Evolutionary conservation across 345 rosid species (phyloP).

Genomic region (Arabis hirsuta): DNA sequence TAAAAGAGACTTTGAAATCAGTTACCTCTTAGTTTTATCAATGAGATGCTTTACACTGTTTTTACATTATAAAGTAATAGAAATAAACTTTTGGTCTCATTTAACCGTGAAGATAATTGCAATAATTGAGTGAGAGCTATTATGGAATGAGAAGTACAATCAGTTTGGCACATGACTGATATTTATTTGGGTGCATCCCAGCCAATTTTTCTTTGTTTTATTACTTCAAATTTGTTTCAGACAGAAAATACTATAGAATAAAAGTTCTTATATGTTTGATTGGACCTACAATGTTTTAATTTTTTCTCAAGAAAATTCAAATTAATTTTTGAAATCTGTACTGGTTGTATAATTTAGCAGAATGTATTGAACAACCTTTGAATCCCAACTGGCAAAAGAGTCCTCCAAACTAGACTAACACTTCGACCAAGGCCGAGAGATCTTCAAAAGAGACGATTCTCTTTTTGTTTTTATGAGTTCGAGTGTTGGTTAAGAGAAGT

Average conservation of each 20-base stretch:
- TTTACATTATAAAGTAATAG: not conserved
- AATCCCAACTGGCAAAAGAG: no score
- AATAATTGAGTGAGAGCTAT: slow-evolving; percentile 8
- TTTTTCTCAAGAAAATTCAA: not conserved
- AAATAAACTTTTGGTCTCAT: not conserved
- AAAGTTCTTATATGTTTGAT: not conserved
- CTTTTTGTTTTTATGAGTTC: no score
- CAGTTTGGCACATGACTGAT: slow-evolving; percentile 15
- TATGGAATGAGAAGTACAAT: slow-evolving; percentile 3
- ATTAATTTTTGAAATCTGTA: not conserved
- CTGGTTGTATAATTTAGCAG: not conserved
- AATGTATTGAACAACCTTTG: not conserved
- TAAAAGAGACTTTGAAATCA: slow-evolving; percentile 18
- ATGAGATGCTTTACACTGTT: not conserved
- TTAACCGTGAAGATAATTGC: not conserved
- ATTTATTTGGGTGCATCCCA: slow-evolving; percentile 20
- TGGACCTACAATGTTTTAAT: slow-evolving; percentile 1
- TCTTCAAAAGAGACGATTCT: no score
- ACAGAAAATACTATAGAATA: not conserved
- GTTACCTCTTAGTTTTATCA: not conserved
- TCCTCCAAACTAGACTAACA: no score
- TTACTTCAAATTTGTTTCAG: slow-evolving; percentile 8
- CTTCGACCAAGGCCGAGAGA: no score
- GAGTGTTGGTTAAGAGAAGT: no score
- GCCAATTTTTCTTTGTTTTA: slow-evolving; percentile 22